Percentiles rank a stretch among this genome's conserved stretches.
Evolutionary conservation across 2,329 filamentous ascomycete genomes (phyloP).

Genomic region (Penicillium sp.): DNA sequence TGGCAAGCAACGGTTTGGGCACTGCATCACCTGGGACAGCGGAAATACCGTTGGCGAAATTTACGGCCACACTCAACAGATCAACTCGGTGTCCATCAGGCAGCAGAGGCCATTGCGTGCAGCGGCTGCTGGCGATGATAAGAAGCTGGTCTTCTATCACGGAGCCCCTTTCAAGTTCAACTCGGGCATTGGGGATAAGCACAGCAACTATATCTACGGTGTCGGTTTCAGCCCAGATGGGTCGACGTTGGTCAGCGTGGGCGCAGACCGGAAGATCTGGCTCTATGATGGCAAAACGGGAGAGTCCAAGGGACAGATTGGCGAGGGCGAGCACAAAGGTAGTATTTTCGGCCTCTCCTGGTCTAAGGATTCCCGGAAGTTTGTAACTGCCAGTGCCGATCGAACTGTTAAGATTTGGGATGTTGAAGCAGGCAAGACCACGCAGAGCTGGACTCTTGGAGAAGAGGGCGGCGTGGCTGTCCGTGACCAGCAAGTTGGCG

Average conservation of each 20-base stretch:
- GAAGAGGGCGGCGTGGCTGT: conserved; percentile 69
- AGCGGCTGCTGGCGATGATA: conserved; percentile 87
- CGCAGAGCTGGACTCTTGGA: conserved; percentile 82
- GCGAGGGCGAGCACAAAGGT: conserved; percentile 74
- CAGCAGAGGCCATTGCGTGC: conserved; percentile 87
- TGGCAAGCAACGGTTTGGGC: conserved; percentile 87
- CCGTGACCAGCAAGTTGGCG: conserved; percentile 85
- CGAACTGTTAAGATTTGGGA: conserved; percentile 96
- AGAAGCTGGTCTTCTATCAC: conserved; percentile 84
- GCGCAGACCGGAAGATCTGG: conserved; percentile 88
- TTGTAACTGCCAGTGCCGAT: conserved; percentile 90
- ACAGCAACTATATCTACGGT: conserved; percentile 85
- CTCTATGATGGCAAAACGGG: conserved; percentile 96
- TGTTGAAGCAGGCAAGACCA: conserved; percentile 69
- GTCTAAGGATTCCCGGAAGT: conserved; percentile 77
- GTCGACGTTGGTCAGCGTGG: conserved; percentile 75
- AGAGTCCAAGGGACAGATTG: conserved; percentile 70
- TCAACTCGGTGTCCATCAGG: conserved; percentile 88
- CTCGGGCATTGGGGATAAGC: conserved; percentile 71
- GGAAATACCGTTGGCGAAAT: conserved; percentile 96
- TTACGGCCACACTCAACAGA: conserved; percentile 80
- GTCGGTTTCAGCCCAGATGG: conserved; percentile 90
- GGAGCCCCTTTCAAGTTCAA: conserved; percentile 96
- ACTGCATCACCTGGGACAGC: conserved; percentile 91
- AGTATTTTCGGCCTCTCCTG: conserved; percentile 92